Base-by-base conservation (phyloP, 2,329 filamentous ascomycete genomes). In the Fusarium continuum region DNA sequence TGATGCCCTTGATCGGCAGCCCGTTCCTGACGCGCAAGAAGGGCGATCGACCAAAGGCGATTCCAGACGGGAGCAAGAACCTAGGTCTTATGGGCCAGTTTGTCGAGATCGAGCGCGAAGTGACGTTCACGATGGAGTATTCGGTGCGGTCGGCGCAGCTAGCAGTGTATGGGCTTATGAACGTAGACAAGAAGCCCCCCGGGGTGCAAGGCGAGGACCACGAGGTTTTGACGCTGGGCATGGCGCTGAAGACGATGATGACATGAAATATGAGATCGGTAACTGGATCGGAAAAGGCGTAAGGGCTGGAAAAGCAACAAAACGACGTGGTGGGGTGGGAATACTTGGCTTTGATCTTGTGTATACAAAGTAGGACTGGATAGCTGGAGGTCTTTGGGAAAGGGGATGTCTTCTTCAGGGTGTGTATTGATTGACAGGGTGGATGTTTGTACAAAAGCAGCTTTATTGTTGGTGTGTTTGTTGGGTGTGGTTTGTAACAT, bases 111-210 rank as follows among this genome's bases (percentile, higher is more conserved):
- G 68, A 70, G 40, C 41, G 69, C 0, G 69, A 71, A 31, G 67
- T 71, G 29, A 71, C 69, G 4, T 71, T 71, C n/a, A 71, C 69
- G 17, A 71, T 71, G 69, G 69, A 71, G 45, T 71, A 71, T 16
- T 71, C 69, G 2, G 69, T 70, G 7, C 50, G 69, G 10, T 71
- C 69, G 38, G 69, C 69, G 19, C 69, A 71, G 26, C 36, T 69
- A 8, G 69, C 69, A 17, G 69, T 70, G 10, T 71, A 69, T 41
- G 65, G 65, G 22, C 61, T 71, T 2, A 64, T 69, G 65, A 58
- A 51, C 2, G n/a, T 71, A 5, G 69, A 70, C 11, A 69, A 67
- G 36, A 48, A 61, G 17, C 41, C 47, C 0, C 69, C 69, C 1
- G 65, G 54, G 5, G 69, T 71, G 1, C 53, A 67, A 16, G 69